phyloP scores from a whole-genome alignment of 768 basidiomycete genomes.

The Aureoboletus auriporus region DNA sequence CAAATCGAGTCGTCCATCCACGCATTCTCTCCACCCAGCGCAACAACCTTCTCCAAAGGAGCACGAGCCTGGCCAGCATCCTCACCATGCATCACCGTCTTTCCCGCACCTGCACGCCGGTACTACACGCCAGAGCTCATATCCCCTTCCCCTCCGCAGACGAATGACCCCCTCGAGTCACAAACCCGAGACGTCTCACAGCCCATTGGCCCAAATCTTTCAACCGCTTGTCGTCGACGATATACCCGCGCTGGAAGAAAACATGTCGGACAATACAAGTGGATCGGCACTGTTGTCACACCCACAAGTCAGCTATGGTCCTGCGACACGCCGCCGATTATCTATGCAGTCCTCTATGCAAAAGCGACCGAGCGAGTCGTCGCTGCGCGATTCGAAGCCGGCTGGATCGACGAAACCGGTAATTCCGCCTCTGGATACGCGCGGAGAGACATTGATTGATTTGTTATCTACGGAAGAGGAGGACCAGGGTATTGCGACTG shows the following conservation, averaged over 20 bases:
- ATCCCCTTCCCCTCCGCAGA: slow-evolving; percentile 15
- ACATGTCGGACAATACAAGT: slow-evolving; percentile 15
- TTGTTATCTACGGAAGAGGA: slow-evolving; percentile 23
- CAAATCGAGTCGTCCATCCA: slow-evolving; percentile 31
- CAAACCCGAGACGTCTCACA: slow-evolving; percentile 30
- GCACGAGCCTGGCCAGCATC: slow-evolving; percentile 8
- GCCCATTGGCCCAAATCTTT: slow-evolving; percentile 71
- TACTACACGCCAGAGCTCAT: slow-evolving; percentile 13
- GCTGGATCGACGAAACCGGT: slow-evolving; percentile 7
- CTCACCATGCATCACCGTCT: neutral
- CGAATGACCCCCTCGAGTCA: slow-evolving; percentile 18
- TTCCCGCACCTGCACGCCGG: slow-evolving; percentile 6
- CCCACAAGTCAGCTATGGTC: slow-evolving; percentile 34
- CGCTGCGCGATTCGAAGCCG: slow-evolving; percentile 1
- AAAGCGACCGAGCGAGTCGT: slow-evolving; percentile 14
- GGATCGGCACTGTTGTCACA: slow-evolving; percentile 5
- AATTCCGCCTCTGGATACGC: slow-evolving; percentile 22
- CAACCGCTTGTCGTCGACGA: slow-evolving; percentile 62
- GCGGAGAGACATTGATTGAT: slow-evolving; percentile 14
- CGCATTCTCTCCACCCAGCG: slow-evolving; percentile 18
- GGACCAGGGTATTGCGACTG: slow-evolving; percentile 17
- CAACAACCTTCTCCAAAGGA: slow-evolving; percentile 21
- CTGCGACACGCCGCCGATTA: slow-evolving; percentile 36
- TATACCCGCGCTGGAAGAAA: slow-evolving; percentile 31
- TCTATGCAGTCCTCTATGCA: slow-evolving; percentile 26